phyloP scores from a whole-genome alignment of 2,329 filamentous ascomycete species.

The Fusarium miscanthi region DNA sequence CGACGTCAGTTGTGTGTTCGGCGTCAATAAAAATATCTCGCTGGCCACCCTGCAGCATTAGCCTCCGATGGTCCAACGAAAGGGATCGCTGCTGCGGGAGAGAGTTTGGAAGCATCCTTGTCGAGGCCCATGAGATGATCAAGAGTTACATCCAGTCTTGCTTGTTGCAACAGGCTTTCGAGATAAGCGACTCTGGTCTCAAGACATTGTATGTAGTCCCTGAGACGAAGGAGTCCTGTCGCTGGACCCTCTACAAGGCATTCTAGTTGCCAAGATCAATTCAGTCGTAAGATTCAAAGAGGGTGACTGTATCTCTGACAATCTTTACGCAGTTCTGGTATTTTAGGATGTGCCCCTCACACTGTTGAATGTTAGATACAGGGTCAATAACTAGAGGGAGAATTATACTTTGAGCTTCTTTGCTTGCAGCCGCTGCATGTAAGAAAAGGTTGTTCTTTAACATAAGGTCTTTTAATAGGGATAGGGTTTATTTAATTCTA shows the following conservation, averaged over 20 bases:
- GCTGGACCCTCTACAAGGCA: slow-evolving; percentile 33
- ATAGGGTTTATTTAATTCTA: background rate
- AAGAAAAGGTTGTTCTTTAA: slow-evolving; percentile 28
- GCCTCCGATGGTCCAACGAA: background rate
- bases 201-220: slow-evolving; percentile 30
- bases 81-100: background rate
- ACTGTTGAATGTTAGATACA: slow-evolving; percentile 10
- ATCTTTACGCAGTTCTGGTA: slow-evolving; percentile 26
- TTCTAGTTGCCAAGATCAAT: background rate
- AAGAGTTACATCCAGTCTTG: slow-evolving; percentile 21
- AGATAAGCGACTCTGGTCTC: slow-evolving; percentile 30
- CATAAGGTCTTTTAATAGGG: slow-evolving; percentile 15
- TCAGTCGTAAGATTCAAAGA: no score
- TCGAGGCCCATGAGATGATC: slow-evolving; percentile 25
- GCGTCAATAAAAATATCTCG: background rate
- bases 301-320: slow-evolving; percentile 4
- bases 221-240: slow-evolving; percentile 25
- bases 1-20: slow-evolving; percentile 28
- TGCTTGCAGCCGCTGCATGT: slow-evolving; percentile 32
- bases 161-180: slow-evolving; percentile 26
- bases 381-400: background rate
- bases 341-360: slow-evolving; percentile 20
- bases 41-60: background rate
- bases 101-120: background rate
- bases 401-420: slow-evolving; percentile 26